Base-by-base conservation (phyloP, 345 rosid species). In the Camelina neglecta region DNA sequence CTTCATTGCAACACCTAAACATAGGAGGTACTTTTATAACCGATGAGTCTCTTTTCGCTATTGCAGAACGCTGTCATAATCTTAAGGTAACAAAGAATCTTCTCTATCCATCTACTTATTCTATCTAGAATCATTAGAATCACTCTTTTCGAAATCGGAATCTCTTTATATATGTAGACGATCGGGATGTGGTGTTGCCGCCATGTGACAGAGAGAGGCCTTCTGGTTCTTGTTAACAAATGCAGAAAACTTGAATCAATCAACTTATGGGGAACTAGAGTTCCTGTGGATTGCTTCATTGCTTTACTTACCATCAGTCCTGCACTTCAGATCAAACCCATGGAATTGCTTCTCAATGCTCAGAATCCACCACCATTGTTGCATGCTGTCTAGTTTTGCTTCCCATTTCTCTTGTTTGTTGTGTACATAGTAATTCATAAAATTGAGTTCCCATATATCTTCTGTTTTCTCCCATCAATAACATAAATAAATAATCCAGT, bases 1-100 rank as follows among this genome's bases (percentile, higher is more conserved):
- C 56, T 64, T 87, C 96, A 41, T 70, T 92, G 84, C 85, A 86
- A 72, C 96, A 88, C 83, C 86, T 95, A 11, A 92, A 95, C 60
- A 72, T 90, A 5, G 97, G 99, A 11, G 97, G 99, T 49, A 95
- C 99, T 60, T 95, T 92, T 67, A 83, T 92, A 76, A 92, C 96
- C 0, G 97, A 95, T 68, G 89, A 90, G 60, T 88, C 97, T 6
- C 84, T 95, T 35, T 80, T 81, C 23, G 96, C 96, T 24, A 82
- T 92, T 74, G 97, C 97, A 29, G 79, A 85, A 55, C 84, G 86
- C 69, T 95, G 97, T 67, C 93, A 93, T 39, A 82, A 81, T 44
- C 79, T 95, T 29, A 89, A 89, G 93, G 97, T 88, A 67, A 76
- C n/a, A 36, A 29, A 39, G 42, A 9, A 9, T 39, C 42, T 9